Evolutionary conservation across 257 asterid species (phyloP).

Genomic region (Plantago ovata): DNA sequence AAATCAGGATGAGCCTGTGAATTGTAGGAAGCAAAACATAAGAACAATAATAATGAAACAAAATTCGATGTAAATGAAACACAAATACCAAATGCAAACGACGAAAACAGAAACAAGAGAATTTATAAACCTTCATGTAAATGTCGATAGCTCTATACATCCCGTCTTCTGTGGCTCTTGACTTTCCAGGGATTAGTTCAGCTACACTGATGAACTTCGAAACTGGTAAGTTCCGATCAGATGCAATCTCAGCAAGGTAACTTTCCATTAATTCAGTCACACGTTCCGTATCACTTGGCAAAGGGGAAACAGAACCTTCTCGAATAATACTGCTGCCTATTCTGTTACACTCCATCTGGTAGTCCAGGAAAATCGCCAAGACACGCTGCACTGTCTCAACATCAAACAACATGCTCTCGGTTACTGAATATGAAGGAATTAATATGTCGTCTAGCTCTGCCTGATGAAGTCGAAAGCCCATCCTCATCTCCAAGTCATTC

Average conservation of each 20-base stretch:
- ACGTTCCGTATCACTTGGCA: conserved; percentile 33
- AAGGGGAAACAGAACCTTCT: conserved; percentile 35
- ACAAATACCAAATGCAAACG: too few relatives aligned
- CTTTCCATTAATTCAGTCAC: conserved; percentile 50
- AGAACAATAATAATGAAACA: neutral
- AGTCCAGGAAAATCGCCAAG: conserved; percentile 46
- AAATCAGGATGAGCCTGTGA: conserved; percentile 74
- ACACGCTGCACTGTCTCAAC: conserved; percentile 70
- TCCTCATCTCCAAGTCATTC: conserved; percentile 81
- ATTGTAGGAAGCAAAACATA: neutral
- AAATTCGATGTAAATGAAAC: too few relatives aligned
- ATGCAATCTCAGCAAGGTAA: conserved; percentile 53
- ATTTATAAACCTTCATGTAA: conserved; percentile 59
- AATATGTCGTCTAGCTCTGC: conserved; percentile 71
- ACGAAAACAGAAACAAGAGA: conserved; percentile 3
- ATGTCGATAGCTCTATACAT: conserved; percentile 85
- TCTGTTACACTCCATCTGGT: conserved; percentile 39
- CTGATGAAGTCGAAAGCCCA: conserved; percentile 64
- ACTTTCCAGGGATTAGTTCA: conserved; percentile 49
- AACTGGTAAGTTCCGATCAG: conserved; percentile 46
- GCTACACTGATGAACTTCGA: conserved; percentile 38
- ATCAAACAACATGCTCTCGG: conserved; percentile 68
- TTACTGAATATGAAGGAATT: conserved; percentile 62
- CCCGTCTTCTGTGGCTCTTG: conserved; percentile 66
- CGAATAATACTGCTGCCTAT: conserved; percentile 11